Conservation (phyloP, 2,329 filamentous ascomycete species). For the Monilinia aucupariae region DNA sequence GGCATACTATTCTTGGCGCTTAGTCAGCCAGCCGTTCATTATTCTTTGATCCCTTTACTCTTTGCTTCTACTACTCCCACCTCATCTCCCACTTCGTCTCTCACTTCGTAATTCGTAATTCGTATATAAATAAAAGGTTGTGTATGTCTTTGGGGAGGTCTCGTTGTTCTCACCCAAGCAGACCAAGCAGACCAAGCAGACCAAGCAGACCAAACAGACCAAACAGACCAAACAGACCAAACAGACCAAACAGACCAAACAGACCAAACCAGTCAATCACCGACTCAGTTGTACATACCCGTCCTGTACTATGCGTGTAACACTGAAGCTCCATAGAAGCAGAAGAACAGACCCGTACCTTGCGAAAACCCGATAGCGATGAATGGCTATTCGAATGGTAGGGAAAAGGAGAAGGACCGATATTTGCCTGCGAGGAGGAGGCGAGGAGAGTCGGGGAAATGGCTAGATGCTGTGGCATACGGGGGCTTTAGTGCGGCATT, state of each 20-base stretch:
- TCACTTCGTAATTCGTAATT: no score
- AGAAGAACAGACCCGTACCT: conserved; percentile 5
- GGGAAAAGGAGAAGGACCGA: conserved; percentile 15
- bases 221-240: no score
- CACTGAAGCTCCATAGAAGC: conserved; percentile 6
- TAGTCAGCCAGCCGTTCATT: no score
- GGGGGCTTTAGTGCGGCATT: conserved; percentile 3
- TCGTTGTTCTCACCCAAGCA: background rate
- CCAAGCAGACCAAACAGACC: no score
- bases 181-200: no score
- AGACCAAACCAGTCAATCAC: no score
- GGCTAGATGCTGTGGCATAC: conserved; percentile 8
- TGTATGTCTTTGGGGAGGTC: no score
- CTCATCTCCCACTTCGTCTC: no score
- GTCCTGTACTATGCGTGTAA: conserved; percentile 13
- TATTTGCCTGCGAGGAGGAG: conserved; percentile 9
- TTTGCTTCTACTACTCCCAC: no score
- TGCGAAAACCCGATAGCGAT: conserved; percentile 8
- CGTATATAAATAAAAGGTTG: no score
- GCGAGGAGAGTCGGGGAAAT: background rate
- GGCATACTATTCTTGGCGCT: background rate
- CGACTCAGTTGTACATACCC: background rate
- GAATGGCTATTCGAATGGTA: conserved; percentile 15
- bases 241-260: no score
- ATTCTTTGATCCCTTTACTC: background rate